Evolutionary conservation across 2,329 filamentous ascomycete genomes (phyloP).

Genomic region (Pestalotiopsis sp.): DNA sequence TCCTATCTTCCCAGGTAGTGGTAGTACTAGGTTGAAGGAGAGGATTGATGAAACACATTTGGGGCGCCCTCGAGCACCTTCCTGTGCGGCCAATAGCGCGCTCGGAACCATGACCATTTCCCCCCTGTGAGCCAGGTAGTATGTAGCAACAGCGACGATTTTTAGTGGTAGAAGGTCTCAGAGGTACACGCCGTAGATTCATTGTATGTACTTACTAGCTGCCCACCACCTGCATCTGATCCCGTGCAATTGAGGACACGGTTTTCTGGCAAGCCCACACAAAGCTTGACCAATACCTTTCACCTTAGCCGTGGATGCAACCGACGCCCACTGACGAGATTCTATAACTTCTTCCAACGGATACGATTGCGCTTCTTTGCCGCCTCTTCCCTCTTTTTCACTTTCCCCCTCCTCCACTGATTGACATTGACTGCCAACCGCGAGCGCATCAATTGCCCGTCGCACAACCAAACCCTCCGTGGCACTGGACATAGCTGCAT

Average conservation of each 20-base stretch:
- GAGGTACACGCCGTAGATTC: neutral
- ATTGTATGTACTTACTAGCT: neutral
- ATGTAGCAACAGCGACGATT: too few relatives aligned
- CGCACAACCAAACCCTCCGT: neutral
- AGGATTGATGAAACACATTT: neutral
- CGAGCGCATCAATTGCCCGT: neutral
- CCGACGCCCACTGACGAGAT: neutral
- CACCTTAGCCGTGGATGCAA: neutral
- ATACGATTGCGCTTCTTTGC: constrained; percentile 3
- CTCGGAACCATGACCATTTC: neutral
- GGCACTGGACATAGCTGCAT: neutral
- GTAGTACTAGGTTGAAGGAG: neutral
- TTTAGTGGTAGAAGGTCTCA: too few relatives aligned
- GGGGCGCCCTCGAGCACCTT: constrained; percentile 10
- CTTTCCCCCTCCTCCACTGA: neutral
- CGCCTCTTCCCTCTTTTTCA: neutral
- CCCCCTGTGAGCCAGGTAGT: too few relatives aligned
- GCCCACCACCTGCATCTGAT: neutral
- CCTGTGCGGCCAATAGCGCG: constrained; percentile 8
- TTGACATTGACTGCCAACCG: neutral
- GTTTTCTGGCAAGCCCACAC: constrained; percentile 27
- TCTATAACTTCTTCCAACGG: neutral
- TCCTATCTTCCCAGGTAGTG: neutral
- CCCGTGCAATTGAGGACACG: constrained; percentile 35
- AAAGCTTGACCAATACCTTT: constrained; percentile 1